These are phyloP conservation scores for Aspergillus melleus DNA, from an alignment of 2,329 filamentous ascomycete species.

Conservation along the genomic window DNA sequence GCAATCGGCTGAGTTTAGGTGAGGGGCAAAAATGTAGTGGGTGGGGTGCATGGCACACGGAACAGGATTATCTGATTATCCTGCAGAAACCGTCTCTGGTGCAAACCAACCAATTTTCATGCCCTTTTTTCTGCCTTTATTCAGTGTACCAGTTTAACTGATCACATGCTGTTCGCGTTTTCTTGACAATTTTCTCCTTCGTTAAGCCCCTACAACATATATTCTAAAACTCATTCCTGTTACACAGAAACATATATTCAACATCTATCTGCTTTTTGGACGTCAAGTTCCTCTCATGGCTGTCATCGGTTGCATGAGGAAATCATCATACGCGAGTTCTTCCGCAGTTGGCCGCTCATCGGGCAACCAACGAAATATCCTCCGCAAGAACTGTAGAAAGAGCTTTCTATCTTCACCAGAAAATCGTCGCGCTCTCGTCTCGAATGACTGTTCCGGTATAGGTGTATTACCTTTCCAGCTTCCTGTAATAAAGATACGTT, in stretches of 20 bases:
- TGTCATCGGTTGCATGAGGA: constrained; percentile 30
- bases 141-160: no score
- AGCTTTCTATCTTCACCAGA: constrained; percentile 24
- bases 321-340: constrained; percentile 26
- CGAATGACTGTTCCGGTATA: constrained; percentile 28
- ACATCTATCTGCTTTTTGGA: no score
- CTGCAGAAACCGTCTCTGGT: neutral
- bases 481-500: constrained; percentile 13
- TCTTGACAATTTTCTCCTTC: neutral
- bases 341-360: constrained; percentile 29
- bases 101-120: neutral
- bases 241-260: no score
- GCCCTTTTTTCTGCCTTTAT: neutral
- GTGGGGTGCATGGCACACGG: neutral
- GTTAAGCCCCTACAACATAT: no score
- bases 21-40: neutral
- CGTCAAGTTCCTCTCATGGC: neutral
- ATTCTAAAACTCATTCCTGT: no score
- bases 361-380: constrained; percentile 34
- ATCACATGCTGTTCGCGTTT: neutral
- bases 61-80: neutral
- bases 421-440: constrained; percentile 24
- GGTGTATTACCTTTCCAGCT: constrained; percentile 27
- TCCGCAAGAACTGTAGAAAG: constrained; percentile 32
- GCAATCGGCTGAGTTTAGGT: neutral